Evolutionary conservation across 2,329 filamentous ascomycete species (phyloP).

Genomic region (Fusarium anguioides): DNA sequence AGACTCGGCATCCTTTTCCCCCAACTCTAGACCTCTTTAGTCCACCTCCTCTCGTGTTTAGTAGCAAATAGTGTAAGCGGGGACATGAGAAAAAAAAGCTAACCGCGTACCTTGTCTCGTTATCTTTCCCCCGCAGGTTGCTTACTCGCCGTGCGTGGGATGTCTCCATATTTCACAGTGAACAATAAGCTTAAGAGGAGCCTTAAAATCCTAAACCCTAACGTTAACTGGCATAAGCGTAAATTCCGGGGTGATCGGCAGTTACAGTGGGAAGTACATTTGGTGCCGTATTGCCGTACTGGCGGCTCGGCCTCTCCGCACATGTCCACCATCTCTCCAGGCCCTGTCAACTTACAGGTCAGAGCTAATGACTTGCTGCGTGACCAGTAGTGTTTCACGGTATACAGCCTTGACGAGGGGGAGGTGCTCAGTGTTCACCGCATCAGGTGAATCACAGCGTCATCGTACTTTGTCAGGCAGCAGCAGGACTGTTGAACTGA

Average conservation of each 20-base stretch:
- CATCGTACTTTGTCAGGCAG: neutral
- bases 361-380: neutral
- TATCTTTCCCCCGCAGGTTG: neutral
- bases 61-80: neutral
- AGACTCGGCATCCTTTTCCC: neutral
- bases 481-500: no score
- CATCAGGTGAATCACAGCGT: slow-evolving; percentile 10
- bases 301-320: slow-evolving; percentile 37
- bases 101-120: neutral
- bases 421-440: neutral
- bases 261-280: neutral
- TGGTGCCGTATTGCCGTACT: slow-evolving; percentile 38
- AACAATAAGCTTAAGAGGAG: slow-evolving; percentile 28
- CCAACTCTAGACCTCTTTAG: slow-evolving; percentile 4
- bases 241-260: slow-evolving; percentile 30
- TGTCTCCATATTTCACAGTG: slow-evolving; percentile 22
- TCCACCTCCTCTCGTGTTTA: neutral
- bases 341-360: neutral
- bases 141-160: neutral
- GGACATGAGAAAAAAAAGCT: neutral
- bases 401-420: neutral
- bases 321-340: slow-evolving; percentile 4
- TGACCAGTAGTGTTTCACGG: slow-evolving; percentile 10
- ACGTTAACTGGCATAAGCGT: slow-evolving; percentile 27
- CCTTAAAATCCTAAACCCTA: slow-evolving; percentile 24